Evolutionary conservation across 257 asterid genomes (phyloP), one percentile per base, ranked within the genome.

Genomic region (Salvia miltiorrhiza): DNA sequence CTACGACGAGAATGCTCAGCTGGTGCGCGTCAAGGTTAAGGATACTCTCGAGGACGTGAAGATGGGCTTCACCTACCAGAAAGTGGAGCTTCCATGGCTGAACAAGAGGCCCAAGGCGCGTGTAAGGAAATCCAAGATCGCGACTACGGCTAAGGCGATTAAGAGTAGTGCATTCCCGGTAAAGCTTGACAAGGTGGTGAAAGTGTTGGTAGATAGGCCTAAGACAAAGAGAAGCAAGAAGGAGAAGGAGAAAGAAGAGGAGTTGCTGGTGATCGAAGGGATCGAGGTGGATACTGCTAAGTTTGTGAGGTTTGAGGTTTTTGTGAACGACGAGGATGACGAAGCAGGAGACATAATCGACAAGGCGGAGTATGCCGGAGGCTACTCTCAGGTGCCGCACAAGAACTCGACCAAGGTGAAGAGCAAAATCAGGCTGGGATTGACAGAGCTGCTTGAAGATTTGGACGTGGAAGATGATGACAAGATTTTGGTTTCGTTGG

Each of bases 391-490:
- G 19, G 81, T 82, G 17, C 82, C 84, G 10, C 86, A 78, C 53
- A 82, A 74, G 70, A 78, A 75, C 3, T 23, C 71, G 47, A 60
- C 7, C 2, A 74, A 32, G 32, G 37, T 67, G 12, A 75, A 7
- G 67, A 83, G 74, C 10, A 67, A 33, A 54, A 57, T 73, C 0
- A 70, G 74, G 35, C 63, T 83, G 75, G 81, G 74, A 28, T 14
- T 81, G 21, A 78, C 77, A 6, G 85, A 83, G 58, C 57, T 83
- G 19, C 43, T 82, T 11, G 88, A 82, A 49, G 86, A 83, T 49
- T 32, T 85, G 73, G 85, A 73, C 2, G 78, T 40, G 7, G 87
- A 84, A 13, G 84, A 82, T 39, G 87, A 79, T 60, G 90, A 84
- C 7, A 14, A 75, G 19, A 62, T 82, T 40, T 39, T 79, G 79